Conservation (phyloP, 2,329 filamentous ascomycete genomes). For the Sporothrix pallida region DNA sequence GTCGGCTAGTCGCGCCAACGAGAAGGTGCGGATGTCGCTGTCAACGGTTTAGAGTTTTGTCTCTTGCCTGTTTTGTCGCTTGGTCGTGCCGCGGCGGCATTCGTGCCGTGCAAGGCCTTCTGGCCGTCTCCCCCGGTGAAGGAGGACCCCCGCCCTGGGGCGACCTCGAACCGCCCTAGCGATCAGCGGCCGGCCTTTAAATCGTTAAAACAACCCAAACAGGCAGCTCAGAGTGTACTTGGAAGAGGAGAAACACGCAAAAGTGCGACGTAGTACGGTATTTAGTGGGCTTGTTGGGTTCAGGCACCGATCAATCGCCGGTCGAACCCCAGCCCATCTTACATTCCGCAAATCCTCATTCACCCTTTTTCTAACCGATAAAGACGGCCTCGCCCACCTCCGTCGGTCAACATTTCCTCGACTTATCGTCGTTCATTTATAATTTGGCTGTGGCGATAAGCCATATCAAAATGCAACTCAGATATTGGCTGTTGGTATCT, state of each 20-base stretch:
- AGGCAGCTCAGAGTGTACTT: slow-evolving; percentile 11
- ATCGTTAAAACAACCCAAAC: not conserved
- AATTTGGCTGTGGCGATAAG: not conserved
- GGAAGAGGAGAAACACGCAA: not conserved
- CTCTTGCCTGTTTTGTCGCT: slow-evolving; percentile 13
- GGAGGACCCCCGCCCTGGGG: not conserved
- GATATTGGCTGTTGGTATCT: no score
- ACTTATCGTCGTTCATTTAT: not conserved
- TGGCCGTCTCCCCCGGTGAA: not conserved
- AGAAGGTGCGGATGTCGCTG: slow-evolving; percentile 17
- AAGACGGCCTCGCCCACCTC: not conserved
- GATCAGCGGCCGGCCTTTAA: not conserved
- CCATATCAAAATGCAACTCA: not conserved
- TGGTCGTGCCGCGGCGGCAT: not conserved
- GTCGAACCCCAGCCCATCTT: not conserved
- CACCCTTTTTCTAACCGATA: slow-evolving; percentile 8
- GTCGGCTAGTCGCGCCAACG: slow-evolving; percentile 27
- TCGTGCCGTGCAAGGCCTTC: not conserved
- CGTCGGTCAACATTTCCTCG: not conserved
- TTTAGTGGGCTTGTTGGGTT: not conserved
- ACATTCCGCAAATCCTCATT: not conserved
- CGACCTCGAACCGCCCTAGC: not conserved
- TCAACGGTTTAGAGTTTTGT: not conserved
- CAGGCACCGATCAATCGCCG: not conserved
- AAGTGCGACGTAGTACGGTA: not conserved